These are phyloP conservation scores for Lenzites betulinus DNA, from an alignment of 768 basidiomycete genomes.

Conservation along the genomic window DNA sequence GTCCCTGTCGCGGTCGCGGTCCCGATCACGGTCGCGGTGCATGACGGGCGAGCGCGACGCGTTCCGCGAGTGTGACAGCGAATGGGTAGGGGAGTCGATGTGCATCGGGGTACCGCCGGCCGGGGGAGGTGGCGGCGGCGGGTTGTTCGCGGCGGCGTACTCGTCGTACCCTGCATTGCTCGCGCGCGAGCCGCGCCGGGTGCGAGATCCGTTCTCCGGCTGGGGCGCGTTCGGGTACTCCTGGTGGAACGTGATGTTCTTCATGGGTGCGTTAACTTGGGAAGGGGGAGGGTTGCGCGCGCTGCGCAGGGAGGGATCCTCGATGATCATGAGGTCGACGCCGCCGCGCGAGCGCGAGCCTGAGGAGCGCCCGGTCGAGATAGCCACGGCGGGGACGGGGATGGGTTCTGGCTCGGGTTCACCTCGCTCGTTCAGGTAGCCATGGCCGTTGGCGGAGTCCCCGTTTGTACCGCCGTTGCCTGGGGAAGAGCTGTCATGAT, in stretches of 20 bases:
- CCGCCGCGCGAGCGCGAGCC: conserved; percentile 2
- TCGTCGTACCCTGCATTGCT: conserved; percentile 25
- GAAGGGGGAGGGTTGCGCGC: conserved; percentile 15
- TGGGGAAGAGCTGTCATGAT: conserved; percentile 32
- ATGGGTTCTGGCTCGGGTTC: conserved; percentile 10
- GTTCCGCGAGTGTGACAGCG: conserved; percentile 24
- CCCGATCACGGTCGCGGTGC: conserved; percentile 30
- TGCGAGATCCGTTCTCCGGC: conserved; percentile 14
- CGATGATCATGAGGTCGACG: conserved; percentile 33
- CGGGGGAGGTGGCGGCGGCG: conserved; percentile 4
- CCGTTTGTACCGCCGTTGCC: conserved; percentile 3
- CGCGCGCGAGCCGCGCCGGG: conserved; percentile 22
- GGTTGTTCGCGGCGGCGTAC: conserved; percentile 5
- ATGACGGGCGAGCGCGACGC: conserved; percentile 32
- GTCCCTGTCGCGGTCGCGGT: conserved; percentile 22
- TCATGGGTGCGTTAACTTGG: conserved; percentile 18
- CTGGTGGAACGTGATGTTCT: conserved; percentile 31
- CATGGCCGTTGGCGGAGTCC: conserved; percentile 16
- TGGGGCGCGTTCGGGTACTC: conserved; percentile 24
- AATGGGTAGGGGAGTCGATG: conserved; percentile 16
- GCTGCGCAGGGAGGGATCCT: conserved; percentile 22
- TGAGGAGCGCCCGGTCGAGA: background rate
- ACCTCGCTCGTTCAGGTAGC: conserved; percentile 18
- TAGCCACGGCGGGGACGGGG: background rate
- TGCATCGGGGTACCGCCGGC: conserved; percentile 11